A percentile compares a stretch with the other conserved stretches of the same genome.
Evolutionary conservation across 1,284 basidiomycete genomes (phyloP).

Genomic region (Cronartium quercuum): DNA sequence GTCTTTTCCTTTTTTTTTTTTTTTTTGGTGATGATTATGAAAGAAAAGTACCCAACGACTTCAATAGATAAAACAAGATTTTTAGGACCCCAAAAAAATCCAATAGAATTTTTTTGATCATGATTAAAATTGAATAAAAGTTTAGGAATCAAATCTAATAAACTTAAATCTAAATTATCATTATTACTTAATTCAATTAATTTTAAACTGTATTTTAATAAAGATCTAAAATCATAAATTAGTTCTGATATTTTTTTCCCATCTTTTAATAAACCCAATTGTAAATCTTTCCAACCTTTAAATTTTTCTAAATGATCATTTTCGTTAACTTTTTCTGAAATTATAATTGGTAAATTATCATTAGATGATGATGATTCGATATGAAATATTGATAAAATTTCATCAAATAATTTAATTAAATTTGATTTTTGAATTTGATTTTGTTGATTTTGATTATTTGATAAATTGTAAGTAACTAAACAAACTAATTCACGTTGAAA

Average conservation of each 20-base stretch:
- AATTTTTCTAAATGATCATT: background rate
- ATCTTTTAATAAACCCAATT: background rate
- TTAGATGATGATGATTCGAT: too few relatives aligned
- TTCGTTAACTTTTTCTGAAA: background rate
- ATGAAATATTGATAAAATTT: constrained; percentile 11
- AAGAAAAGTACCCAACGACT: background rate
- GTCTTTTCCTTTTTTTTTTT: too few relatives aligned
- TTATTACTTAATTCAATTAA: background rate
- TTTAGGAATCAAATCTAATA: background rate
- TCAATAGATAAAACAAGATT: background rate
- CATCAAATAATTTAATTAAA: constrained; percentile 3
- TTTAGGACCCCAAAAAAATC: background rate
- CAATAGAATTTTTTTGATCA: background rate
- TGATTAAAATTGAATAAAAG: background rate
- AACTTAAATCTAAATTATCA: background rate
- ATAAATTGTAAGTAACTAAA: constrained; percentile 9
- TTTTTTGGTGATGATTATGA: too few relatives aligned
- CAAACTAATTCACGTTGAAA: constrained; percentile 27
- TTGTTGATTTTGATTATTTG: background rate
- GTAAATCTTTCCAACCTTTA: constrained; percentile 7
- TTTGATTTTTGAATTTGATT: background rate
- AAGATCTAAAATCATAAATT: background rate
- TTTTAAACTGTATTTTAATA: background rate
- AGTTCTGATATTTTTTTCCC: background rate
- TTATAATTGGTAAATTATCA: background rate